Base-by-base conservation (phyloP, 805 yeast species). In the Saturnispora bothae region DNA sequence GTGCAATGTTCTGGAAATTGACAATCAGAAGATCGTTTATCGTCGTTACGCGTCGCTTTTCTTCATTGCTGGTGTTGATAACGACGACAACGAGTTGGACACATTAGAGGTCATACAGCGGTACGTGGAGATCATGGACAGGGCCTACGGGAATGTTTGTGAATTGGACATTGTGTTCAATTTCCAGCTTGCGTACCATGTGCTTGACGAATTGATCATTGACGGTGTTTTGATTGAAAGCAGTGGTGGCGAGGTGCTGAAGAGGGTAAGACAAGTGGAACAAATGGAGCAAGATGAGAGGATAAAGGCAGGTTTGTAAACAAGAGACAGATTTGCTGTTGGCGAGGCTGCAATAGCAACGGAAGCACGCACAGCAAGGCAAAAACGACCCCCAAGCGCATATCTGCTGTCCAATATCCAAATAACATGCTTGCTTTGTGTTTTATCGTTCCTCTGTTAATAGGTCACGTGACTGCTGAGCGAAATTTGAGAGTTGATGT, bases 131-230 rank as follows among this genome's bases (percentile, higher is more conserved):
- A 86, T 84, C 47, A 85, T 92, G 96, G 98, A 92, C 64, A 80
- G 82, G 49, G 76, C 86, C 43, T 92, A 84, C 55, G 96, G 96
- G 10, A 89, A 85, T 53, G 98, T 92, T 14, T 86, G 96, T 61
- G 98, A 92, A 57, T 66, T 92, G 51, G 98, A 92, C 61, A 92
- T 92, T 45, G 92, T 92, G 35, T 92, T 92, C 71, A 92, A 94
- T 53, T 92, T 92, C 62, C 83, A 83, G 49, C 82, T 83, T 54
- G 96, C 97, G 0, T 92, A 92, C 57, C 83, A 84, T 59, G 80
- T 92, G 10, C 64, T 92, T 46, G 95, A 92, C 57, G 98, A 92
- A 57, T 65, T 92, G 48, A 60, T 92, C 35, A 70, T 89, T 35
- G 96, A 88, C 48, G 98, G 98, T 0, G 78, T 80, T 35, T 59